Base-by-base conservation (phyloP, 1,139 yeast species). In the Taphrina betulina region DNA sequence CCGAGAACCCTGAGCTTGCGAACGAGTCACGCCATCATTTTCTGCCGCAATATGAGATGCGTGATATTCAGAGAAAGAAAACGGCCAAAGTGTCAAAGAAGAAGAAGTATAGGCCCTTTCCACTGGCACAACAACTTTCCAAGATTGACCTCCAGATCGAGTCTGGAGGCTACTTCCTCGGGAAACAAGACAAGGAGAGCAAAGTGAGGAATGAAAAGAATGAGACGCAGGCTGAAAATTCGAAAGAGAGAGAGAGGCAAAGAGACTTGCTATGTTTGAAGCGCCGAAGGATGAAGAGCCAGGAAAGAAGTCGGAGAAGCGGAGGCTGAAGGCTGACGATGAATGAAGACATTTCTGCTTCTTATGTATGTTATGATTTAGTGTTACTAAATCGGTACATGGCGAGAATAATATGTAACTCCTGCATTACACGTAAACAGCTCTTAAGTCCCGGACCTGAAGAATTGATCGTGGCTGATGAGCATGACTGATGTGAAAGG, bases 81-180 rank as follows among this genome's bases (percentile, higher is more conserved):
- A 85, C 92, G 62, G 83, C 80, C 75, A 79, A 78, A 70, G 71
- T 75, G 62, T 78, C 74, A 64, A 86, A 84, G 70, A 85, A 85
- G 85, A 88, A 83, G 73, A 83, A 81, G 2, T 92, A 92, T 79
- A 92, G 98, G 29, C 98, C 98, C 68, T 94, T 94, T 88, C 99
- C 99, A 72, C 98, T 98, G 64, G 87, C 88, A 58, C 99, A 88
- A 73, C 80, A 80, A 64, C 98, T 97, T 68, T 84, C 98, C 77
- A 90, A 92, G 85, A 78, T 94, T 71, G 99, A 94, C 79, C 75
- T 90, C 69, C 95, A 90, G 74, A 89, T 94, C 72, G 98, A 92
- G 73, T 83, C 95, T 75, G 99, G 99, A 80, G 98, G 92, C 71
- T 92, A 88, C 75, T 92, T 92, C 80, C 77, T 92, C 73, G 87